Conservation (phyloP, 1,284 basidiomycete genomes). For the Bjerkandera adusta region DNA sequence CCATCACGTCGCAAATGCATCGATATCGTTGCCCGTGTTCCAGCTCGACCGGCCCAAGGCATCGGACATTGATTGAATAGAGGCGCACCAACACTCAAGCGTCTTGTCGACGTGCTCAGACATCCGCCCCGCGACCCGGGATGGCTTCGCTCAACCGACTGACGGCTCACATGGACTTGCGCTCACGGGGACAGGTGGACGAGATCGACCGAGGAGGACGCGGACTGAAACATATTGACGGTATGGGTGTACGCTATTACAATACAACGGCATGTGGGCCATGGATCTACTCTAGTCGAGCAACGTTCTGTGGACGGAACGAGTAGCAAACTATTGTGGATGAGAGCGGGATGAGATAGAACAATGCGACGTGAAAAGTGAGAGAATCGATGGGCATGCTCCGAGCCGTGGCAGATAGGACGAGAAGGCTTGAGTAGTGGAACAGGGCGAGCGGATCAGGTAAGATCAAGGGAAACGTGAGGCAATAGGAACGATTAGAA, state of each 20-base stretch:
- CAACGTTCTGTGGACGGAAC: too few species aligned
- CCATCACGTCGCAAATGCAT: too few species aligned
- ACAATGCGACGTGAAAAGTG: not conserved
- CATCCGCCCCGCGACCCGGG: too few species aligned
- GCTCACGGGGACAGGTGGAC: too few species aligned
- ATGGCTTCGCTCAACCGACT: too few species aligned
- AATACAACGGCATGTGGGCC: conserved; percentile 1
- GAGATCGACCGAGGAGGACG: not conserved
- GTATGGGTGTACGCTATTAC: conserved; percentile 6
- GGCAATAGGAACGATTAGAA: conserved; percentile 3
- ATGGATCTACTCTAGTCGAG: conserved; percentile 2
- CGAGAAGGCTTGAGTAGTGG: too few species aligned
- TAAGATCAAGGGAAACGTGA: not conserved
- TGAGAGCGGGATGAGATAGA: not conserved
- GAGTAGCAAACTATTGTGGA: conserved; percentile 3
- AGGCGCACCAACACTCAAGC: too few species aligned
- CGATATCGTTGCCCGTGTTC: too few species aligned
- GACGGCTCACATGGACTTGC: too few species aligned
- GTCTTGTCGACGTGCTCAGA: too few species aligned
- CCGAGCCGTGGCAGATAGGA: conserved; percentile 4
- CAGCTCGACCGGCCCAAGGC: too few species aligned
- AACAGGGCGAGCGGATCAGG: not conserved
- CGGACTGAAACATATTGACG: conserved; percentile 4
- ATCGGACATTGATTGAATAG: too few species aligned
- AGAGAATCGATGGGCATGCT: conserved; percentile 2